Evolutionary conservation across 805 yeast species (phyloP).

Genomic region (Schwanniomyces vanrijiae): DNA sequence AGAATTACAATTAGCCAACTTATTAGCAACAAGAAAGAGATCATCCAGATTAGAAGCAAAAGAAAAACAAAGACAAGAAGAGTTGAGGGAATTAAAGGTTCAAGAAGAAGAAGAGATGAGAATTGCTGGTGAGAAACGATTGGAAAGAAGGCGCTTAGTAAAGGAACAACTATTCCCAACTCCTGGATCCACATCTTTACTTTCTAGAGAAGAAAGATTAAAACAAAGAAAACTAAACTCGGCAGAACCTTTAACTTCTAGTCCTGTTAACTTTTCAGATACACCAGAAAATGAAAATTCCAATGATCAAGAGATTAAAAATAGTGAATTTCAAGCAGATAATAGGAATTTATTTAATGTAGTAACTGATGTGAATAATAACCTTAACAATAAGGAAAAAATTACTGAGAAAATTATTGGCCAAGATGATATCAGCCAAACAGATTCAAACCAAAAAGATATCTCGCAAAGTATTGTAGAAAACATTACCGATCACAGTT

Average conservation of each 20-base stretch:
- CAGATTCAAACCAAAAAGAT: too few species aligned
- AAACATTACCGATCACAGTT: too few species aligned
- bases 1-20: constrained; percentile 60
- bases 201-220: constrained; percentile 34
- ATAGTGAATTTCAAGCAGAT: neutral
- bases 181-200: constrained; percentile 14
- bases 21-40: constrained; percentile 68
- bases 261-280: neutral
- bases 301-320: neutral
- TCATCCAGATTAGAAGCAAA: constrained; percentile 73
- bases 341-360: neutral
- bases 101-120: constrained; percentile 46
- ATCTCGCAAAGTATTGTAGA: too few species aligned
- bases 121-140: constrained; percentile 42
- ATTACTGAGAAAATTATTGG: neutral
- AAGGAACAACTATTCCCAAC: constrained; percentile 23
- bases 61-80: constrained; percentile 51
- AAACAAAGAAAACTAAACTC: constrained; percentile 23
- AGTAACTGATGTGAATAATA: constrained; percentile 3
- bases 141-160: constrained; percentile 41
- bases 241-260: neutral
- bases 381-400: neutral
- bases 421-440: too few species aligned
- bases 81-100: constrained; percentile 46
- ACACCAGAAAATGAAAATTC: neutral